Base-by-base conservation (phyloP, 2,329 filamentous ascomycete species). In the Penicillium psychrosexuale region DNA sequence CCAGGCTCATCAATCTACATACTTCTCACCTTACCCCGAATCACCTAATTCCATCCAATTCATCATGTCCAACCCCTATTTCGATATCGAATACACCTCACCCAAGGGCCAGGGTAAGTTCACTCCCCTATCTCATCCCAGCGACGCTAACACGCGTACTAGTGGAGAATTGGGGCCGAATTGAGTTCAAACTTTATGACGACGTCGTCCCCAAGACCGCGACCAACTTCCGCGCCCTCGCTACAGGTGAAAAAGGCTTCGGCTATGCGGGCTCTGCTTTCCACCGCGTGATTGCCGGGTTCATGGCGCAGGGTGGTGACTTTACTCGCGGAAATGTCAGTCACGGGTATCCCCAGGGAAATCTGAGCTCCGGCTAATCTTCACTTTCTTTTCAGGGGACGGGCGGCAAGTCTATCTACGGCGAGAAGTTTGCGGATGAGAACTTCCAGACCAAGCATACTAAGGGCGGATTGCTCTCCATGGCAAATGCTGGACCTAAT, bases 271-370 rank as follows among this genome's bases (percentile, higher is more conserved):
- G 84, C 72, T 92, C 89, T 66, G 82, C 84, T 62, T 94, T 94
- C 85, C 90, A 95, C 83, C 89, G 90, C 67, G 88, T 95, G 77
- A 95, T 95, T 77, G 86, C 88, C 65, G 77, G 89, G 54, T 94
- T 95, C 83, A 95, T 95, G 90, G 86, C 93, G 66, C 90, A 95
- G 82, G 90, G 90, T 73, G 90, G 90, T 82, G 90, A 94, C 82
- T 94, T 94, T 80, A 94, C 90, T 77, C 87, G 88, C 71, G 87
- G 88, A 70, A 92, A 94, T 77, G 90, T 94, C 82, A 74, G 88
- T 77, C n/a, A 17, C 11, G 27, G 27, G 19, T 38, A 24, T 24
- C 5, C 15, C 8, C n/a, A 5, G 8, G 12, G 8, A 22, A 5
- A 34, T 19, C 3, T n/a, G 17, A 45, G 13, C 24, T n/a, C 17